Evolutionary conservation across 768 basidiomycete species (phyloP).

Genomic region (Macrocybe gigantea): DNA sequence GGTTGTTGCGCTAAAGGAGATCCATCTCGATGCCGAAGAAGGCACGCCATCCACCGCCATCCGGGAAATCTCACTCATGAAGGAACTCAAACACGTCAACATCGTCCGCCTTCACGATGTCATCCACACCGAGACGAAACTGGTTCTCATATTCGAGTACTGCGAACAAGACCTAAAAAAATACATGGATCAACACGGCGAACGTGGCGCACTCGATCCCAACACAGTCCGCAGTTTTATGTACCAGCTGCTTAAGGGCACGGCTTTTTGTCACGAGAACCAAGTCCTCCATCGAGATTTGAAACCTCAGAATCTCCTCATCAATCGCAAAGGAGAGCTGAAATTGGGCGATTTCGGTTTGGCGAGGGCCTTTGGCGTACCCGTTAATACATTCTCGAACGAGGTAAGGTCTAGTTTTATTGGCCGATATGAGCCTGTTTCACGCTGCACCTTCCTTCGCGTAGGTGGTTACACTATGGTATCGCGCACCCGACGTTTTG

Average conservation of each 20-base stretch:
- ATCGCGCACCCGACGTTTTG: conserved; percentile 95
- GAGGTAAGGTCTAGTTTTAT: conserved; percentile 45
- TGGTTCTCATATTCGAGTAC: conserved; percentile 97
- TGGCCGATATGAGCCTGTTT: background rate
- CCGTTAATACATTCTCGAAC: conserved; percentile 98
- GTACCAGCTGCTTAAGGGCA: conserved; percentile 95
- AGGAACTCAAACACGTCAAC: conserved; percentile 98
- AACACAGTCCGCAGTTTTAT: conserved; percentile 93
- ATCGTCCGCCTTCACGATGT: conserved; percentile 98
- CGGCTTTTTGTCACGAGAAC: conserved; percentile 98
- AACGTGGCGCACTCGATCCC: conserved; percentile 89
- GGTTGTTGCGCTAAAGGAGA: conserved; percentile 97
- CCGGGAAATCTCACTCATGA: conserved; percentile 98
- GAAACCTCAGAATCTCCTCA: conserved; percentile 97
- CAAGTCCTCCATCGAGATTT: conserved; percentile 96
- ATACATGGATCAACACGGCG: conserved; percentile 98
- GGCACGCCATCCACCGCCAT: conserved; percentile 98
- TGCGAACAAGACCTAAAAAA: conserved; percentile 98
- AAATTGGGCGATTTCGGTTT: conserved; percentile 98
- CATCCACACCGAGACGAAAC: conserved; percentile 97
- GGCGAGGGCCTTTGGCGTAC: conserved; percentile 96
- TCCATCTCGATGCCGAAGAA: conserved; percentile 98
- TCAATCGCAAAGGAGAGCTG: conserved; percentile 94
- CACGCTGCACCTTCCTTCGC: conserved; percentile 4
- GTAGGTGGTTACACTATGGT: conserved; percentile 97